phyloP scores from a whole-genome alignment of 2,329 filamentous ascomycete genomes.

The Ophiostoma quercus region DNA sequence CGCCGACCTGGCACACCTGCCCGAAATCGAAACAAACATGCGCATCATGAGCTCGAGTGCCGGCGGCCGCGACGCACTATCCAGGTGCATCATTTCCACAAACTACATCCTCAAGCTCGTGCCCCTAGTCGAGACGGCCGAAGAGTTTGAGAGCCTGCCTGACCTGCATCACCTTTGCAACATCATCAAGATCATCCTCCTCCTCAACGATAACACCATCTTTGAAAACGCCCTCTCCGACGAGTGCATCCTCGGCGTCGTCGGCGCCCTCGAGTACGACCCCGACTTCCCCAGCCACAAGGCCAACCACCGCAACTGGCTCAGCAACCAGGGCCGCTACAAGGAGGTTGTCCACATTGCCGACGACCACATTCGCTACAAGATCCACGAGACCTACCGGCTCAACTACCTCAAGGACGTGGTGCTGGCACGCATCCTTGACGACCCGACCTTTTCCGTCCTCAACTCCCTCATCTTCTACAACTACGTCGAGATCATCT shows the following conservation, averaged over 20 bases:
- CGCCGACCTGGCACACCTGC: conserved; percentile 74
- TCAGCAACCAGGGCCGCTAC: conserved; percentile 81
- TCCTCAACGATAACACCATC: conserved; percentile 90
- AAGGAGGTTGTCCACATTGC: conserved; percentile 95
- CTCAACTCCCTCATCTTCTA: conserved; percentile 98
- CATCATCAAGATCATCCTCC: conserved; percentile 93
- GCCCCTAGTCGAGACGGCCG: conserved; percentile 78
- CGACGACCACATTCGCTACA: conserved; percentile 71
- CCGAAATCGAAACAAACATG: conserved; percentile 80
- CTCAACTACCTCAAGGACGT: conserved; percentile 97
- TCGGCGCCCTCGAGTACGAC: conserved; percentile 95
- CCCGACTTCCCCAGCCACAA: conserved; percentile 97
- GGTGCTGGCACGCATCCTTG: conserved; percentile 90
- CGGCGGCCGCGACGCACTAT: conserved; percentile 74
- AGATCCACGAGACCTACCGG: conserved; percentile 95
- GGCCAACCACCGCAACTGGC: conserved; percentile 90
- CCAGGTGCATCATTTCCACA: conserved; percentile 78
- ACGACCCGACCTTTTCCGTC: conserved; percentile 95
- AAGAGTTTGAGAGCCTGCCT: conserved; percentile 79
- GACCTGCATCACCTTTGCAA: conserved; percentile 92
- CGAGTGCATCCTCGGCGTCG: conserved; percentile 81
- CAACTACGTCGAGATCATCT: conserved; percentile 96
- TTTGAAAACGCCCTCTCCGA: conserved; percentile 93
- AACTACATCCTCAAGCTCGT: conserved; percentile 85
- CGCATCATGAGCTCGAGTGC: conserved; percentile 69